Percentiles rank a stretch among this genome's conserved stretches.
These are phyloP conservation scores for Coemansia nantahalensis DNA, from an alignment of 192 early-diverging fungal species.

Conservation along the genomic window DNA sequence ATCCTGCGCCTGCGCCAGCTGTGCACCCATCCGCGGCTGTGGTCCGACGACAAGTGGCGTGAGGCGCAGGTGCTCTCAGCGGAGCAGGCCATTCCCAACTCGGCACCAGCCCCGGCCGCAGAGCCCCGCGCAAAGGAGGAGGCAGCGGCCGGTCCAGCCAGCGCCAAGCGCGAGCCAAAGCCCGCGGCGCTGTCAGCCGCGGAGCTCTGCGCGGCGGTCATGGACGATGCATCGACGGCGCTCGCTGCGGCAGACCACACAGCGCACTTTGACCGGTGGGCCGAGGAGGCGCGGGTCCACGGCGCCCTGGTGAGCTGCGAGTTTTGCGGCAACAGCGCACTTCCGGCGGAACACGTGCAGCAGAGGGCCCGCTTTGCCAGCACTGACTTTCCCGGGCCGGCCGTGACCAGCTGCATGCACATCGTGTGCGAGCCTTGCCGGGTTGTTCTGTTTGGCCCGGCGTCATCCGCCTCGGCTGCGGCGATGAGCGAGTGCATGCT, in stretches of 20 bases:
- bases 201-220: neutral
- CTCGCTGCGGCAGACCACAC: neutral
- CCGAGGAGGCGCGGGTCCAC: constrained; percentile 2
- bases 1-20: constrained; percentile 64
- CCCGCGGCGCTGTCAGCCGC: neutral
- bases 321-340: constrained; percentile 19
- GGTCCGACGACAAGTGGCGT: constrained; percentile 50
- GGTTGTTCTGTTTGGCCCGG: constrained; percentile 24
- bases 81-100: constrained; percentile 17
- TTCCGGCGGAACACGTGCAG: constrained; percentile 12
- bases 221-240: neutral
- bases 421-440: constrained; percentile 35
- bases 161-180: neutral
- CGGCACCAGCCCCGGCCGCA: neutral
- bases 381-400: constrained; percentile 34
- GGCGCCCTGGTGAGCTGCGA: constrained; percentile 31
- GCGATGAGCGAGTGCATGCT: constrained; percentile 36
- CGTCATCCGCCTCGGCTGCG: constrained; percentile 5
- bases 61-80: constrained; percentile 33
- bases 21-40: constrained; percentile 62
- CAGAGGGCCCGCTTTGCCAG: constrained; percentile 5
- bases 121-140: neutral
- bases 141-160: neutral
- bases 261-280: constrained; percentile 16
- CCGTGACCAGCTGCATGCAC: constrained; percentile 42